These are phyloP conservation scores for Cercospora zeina DNA, from an alignment of 2,329 filamentous ascomycete species.

Conservation along the genomic window DNA sequence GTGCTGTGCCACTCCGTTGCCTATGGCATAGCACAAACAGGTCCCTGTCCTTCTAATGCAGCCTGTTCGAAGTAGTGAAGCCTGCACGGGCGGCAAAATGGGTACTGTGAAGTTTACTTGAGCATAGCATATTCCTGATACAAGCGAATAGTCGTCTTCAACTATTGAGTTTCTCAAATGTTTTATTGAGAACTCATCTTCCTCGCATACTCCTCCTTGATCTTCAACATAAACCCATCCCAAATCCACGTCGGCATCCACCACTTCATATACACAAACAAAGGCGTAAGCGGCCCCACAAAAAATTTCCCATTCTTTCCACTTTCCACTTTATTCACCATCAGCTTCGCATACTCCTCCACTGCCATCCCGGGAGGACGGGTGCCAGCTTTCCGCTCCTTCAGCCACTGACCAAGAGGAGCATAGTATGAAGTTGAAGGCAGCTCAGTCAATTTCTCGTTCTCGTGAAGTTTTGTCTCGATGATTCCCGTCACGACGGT, in stretches of 20 bases:
- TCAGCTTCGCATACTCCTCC: constrained; percentile 21
- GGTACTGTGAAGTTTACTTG: too few species aligned
- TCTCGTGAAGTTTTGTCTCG: constrained; percentile 26
- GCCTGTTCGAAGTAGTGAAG: too few species aligned
- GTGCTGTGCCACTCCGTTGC: too few species aligned
- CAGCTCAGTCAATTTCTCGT: constrained; percentile 18
- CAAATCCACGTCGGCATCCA: constrained; percentile 26
- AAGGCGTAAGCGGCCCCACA: constrained; percentile 21
- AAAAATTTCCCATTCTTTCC: constrained; percentile 22
- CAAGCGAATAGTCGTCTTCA: too few species aligned
- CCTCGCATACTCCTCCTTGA: constrained; percentile 9
- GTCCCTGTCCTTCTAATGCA: too few species aligned
- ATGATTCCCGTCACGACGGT: constrained; percentile 30
- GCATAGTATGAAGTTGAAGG: constrained; percentile 18
- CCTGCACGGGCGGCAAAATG: too few species aligned
- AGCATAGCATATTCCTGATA: too few species aligned
- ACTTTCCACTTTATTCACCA: constrained; percentile 20
- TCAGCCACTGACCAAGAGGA: constrained; percentile 17
- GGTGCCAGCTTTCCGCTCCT: constrained; percentile 20
- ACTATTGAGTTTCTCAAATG: too few species aligned
- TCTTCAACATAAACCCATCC: constrained; percentile 20
- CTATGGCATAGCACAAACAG: too few species aligned
- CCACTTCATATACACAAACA: constrained; percentile 25
- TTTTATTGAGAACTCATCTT: constrained; percentile 5
- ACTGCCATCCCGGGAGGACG: constrained; percentile 23